Percentiles rank a stretch among this genome's conserved stretches.
These are phyloP conservation scores for Entonaema liquescens DNA, from an alignment of 495 filamentous ascomycete species.

Conservation along the genomic window DNA sequence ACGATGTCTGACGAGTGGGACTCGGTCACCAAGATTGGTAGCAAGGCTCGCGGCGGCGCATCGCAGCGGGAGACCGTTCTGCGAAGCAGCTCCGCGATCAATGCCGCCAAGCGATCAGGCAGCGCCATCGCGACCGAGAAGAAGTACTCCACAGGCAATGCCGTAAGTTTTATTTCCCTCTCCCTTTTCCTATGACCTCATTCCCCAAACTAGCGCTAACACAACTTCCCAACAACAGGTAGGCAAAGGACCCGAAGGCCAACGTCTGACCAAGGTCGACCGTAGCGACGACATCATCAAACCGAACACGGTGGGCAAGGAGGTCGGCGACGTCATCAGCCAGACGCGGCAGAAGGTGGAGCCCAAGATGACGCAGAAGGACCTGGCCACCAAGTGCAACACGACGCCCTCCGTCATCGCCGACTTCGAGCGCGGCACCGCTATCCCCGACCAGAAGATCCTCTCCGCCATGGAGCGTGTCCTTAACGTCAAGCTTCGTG, in stretches of 20 bases:
- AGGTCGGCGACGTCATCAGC: constrained; percentile 84
- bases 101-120: constrained; percentile 86
- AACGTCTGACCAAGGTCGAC: constrained; percentile 97
- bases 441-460: constrained; percentile 85
- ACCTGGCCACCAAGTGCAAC: constrained; percentile 94
- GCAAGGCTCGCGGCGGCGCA: constrained; percentile 71
- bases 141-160: constrained; percentile 80
- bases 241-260: constrained; percentile 71
- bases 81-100: constrained; percentile 84
- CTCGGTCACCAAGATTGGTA: constrained; percentile 89
- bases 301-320: constrained; percentile 83
- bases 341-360: constrained; percentile 73
- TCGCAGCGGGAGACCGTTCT: constrained; percentile 83
- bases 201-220: constrained; percentile 2
- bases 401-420: constrained; percentile 80
- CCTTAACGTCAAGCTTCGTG: constrained; percentile 85
- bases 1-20: constrained; percentile 82
- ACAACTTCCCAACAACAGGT: constrained; percentile 32
- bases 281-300: constrained; percentile 97
- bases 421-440: constrained; percentile 85
- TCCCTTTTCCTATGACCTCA: constrained; percentile 3
- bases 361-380: constrained; percentile 95
- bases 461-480: constrained; percentile 81
- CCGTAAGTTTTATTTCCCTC: constrained; percentile 64
- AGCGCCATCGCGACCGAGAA: constrained; percentile 87